phyloP scores from a whole-genome alignment of 805 yeast species.

The Saccharomycopsis sp. region DNA sequence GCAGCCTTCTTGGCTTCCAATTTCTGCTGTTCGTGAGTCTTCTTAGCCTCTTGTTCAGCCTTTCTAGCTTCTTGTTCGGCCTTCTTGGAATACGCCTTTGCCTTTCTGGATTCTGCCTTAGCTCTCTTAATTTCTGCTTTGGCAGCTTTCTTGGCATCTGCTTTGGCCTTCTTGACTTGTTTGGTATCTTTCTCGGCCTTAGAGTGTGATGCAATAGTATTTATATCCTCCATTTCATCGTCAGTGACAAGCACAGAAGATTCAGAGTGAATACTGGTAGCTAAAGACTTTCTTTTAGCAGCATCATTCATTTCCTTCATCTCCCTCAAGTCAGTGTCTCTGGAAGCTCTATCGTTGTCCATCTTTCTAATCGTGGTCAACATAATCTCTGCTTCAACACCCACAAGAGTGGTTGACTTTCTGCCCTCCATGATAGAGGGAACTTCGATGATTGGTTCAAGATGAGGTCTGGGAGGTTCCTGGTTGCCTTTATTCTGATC shows the following conservation, averaged over 20 bases:
- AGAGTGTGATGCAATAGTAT: not conserved
- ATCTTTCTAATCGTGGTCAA: constrained; percentile 11
- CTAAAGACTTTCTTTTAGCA: not conserved
- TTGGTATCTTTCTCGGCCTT: not conserved
- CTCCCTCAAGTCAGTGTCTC: constrained; percentile 3
- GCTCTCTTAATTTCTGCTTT: constrained; percentile 2
- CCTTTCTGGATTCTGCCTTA: not conserved
- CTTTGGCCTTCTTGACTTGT: not conserved
- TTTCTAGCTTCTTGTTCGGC: constrained; percentile 10
- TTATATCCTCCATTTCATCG: not conserved
- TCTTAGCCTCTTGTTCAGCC: constrained; percentile 5
- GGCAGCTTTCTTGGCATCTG: not conserved
- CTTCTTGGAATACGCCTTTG: not conserved
- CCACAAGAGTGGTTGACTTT: constrained; percentile 10
- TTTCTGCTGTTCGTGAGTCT: not conserved
- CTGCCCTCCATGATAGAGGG: constrained; percentile 15
- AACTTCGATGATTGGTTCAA: constrained; percentile 19
- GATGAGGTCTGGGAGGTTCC: not conserved
- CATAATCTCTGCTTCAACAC: constrained; percentile 18
- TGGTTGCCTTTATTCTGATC: not conserved
- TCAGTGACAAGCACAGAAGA: constrained; percentile 1
- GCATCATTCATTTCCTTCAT: not conserved
- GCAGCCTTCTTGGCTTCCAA: constrained; percentile 1
- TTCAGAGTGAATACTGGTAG: not conserved
- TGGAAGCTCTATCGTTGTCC: constrained; percentile 7